A percentile compares a stretch with the other conserved stretches of the same genome.
Evolutionary conservation across 2,329 filamentous ascomycete genomes (phyloP).

Genomic region (Emydomyces testavorans): DNA sequence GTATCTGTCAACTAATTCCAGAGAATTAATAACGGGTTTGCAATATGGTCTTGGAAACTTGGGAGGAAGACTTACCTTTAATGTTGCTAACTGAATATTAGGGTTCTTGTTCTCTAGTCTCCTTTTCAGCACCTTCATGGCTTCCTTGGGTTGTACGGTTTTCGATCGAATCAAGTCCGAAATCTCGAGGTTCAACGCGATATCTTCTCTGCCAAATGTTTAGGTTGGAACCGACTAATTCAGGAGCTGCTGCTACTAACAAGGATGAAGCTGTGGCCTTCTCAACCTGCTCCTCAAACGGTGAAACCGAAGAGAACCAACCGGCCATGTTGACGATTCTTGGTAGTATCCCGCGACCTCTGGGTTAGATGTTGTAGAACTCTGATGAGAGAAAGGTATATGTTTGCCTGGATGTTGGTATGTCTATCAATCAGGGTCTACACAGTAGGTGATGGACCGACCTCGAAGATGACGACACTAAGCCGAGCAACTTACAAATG

Average conservation of each 20-base stretch:
- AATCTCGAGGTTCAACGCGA: slow-evolving; percentile 93
- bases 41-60: slow-evolving; percentile 16
- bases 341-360: background rate
- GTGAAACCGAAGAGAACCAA: slow-evolving; percentile 89
- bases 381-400: background rate
- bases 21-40: slow-evolving; percentile 1
- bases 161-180: slow-evolving; percentile 96
- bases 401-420: background rate
- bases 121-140: slow-evolving; percentile 90
- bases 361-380: background rate
- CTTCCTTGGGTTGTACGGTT: slow-evolving; percentile 92
- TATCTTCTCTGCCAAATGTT: slow-evolving; percentile 61
- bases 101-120: slow-evolving; percentile 96
- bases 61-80: slow-evolving; percentile 54
- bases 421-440: too few relatives aligned
- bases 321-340: slow-evolving; percentile 63
- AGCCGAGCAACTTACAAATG: background rate
- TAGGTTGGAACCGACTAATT: background rate
- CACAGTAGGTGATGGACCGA: too few relatives aligned
- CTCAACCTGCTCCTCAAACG: slow-evolving; percentile 94
- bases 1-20: slow-evolving; percentile 71
- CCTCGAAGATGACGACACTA: slow-evolving; percentile 12
- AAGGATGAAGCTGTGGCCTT: slow-evolving; percentile 88
- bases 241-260: slow-evolving; percentile 41
- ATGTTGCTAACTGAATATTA: slow-evolving; percentile 86